Evolutionary conservation across 768 basidiomycete genomes (phyloP), one percentile per base, ranked within the genome.

Genomic region (Termitomyces sp.): DNA sequence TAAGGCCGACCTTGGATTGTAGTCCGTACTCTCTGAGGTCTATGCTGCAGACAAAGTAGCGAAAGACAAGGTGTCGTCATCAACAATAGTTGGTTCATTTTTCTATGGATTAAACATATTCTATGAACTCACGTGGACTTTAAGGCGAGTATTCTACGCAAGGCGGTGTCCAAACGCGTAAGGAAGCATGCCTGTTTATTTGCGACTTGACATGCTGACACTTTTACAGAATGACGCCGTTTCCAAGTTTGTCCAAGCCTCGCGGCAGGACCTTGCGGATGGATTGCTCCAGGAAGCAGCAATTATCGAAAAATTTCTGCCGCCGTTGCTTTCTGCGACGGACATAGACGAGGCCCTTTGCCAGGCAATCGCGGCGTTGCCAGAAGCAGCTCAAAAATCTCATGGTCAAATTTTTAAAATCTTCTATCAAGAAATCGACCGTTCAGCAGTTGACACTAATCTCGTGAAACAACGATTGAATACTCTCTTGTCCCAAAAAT

Each of bases 21-120:
- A 91, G 89, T 86, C 87, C 31, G 80, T 89, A 37, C 77, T 91
- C 17, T 79, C 89, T 10, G 89, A 91, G 60, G 79, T 91, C 2
- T 84, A 90, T 64, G 79, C 82, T 9, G 79, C 84, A 40, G 89
- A 90, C 73, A 91, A 91, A 72, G 69, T 71, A 7, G 71, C 80
- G 32, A 74, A 76, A 47, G 67, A 69, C 15, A 74, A 76, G 34
- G 66, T 86, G 11, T 64, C 80, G n/a, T 74, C 83, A 5, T 76
- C 86, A 5, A 73, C 74, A 40, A 79, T 88, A 46, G 71, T 82
- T 63, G 56, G 72, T 65, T 42, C 29, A n/a, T 40, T 40, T 42
- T n/a, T 37, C 15, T 34, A n/a, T 42, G 46, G 17, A 58, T 50
- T 25, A 47, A 45, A 29, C 29, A 11, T 15, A 17, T 46, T 55